phyloP scores from a whole-genome alignment of 208 protist species.

The Novymonas esmeraldas region DNA sequence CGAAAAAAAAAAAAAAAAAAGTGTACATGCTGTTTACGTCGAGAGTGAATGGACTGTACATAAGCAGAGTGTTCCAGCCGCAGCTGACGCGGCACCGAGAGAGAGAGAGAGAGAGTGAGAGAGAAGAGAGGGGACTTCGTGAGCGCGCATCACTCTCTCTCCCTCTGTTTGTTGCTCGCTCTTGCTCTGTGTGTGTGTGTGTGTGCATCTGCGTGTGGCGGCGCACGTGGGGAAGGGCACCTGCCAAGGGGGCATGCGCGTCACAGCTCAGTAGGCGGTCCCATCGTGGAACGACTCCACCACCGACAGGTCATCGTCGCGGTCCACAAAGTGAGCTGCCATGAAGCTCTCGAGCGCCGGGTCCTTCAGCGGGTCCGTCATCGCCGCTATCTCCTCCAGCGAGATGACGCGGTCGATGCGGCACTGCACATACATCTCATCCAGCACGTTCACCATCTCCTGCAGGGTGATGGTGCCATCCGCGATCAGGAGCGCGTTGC shows the following conservation, averaged over 20 bases:
- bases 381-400: slow-evolving; percentile 47
- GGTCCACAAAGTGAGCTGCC: slow-evolving; percentile 29
- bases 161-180: no score
- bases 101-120: background rate
- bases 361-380: slow-evolving; percentile 38
- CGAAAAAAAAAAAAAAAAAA: background rate
- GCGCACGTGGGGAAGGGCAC: background rate
- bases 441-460: slow-evolving; percentile 85
- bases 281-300: background rate
- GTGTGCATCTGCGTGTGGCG: background rate
- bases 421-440: slow-evolving; percentile 76
- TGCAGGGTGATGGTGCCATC: slow-evolving; percentile 81
- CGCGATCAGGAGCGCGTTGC: slow-evolving; percentile 70
- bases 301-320: slow-evolving; percentile 27
- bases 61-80: no score
- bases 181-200: no score
- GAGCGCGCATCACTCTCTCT: no score
- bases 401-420: slow-evolving; percentile 51
- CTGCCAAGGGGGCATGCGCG: background rate
- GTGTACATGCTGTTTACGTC: slow-evolving; percentile 1
- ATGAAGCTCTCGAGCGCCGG: slow-evolving; percentile 29
- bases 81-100: no score
- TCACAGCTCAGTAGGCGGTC: slow-evolving; percentile 7
- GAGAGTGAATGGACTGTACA: no score
- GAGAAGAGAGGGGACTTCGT: no score